phyloP scores from a whole-genome alignment of 2,329 filamentous ascomycete species.

The Neofusicoccum parvum region DNA sequence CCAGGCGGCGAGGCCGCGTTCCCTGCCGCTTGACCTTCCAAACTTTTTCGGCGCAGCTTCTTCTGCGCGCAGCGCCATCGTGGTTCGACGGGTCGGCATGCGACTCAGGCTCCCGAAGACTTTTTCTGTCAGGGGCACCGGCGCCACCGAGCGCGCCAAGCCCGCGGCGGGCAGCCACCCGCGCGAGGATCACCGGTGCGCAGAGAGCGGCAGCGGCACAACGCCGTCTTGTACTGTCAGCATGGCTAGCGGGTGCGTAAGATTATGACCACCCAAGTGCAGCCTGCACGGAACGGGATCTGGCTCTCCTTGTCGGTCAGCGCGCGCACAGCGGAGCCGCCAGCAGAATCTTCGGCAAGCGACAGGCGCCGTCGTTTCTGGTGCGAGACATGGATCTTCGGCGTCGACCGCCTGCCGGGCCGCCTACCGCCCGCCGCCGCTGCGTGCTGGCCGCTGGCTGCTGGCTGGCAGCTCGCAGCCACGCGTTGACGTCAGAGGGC shows the following conservation, averaged over 20 bases:
- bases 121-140: slow-evolving; percentile 12
- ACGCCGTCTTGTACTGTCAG: slow-evolving; percentile 3
- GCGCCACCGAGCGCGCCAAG: slow-evolving; percentile 11
- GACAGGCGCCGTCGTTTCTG: not conserved
- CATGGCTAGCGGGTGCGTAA: not conserved
- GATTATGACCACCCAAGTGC: slow-evolving; percentile 1
- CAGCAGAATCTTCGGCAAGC: not conserved
- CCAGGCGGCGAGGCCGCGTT: not conserved
- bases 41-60: not conserved
- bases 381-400: not conserved
- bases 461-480: not conserved
- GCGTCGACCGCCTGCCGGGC: not conserved
- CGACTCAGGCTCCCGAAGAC: not conserved
- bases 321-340: not conserved
- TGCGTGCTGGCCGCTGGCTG: not conserved
- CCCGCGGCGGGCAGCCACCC: not conserved
- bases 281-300: not conserved
- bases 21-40: not conserved
- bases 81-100: slow-evolving; percentile 12
- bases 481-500: slow-evolving; percentile 1
- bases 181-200: slow-evolving; percentile 6
- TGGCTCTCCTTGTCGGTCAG: not conserved
- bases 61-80: not conserved
- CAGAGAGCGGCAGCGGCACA: not conserved
- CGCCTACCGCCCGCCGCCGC: not conserved